Percentiles rank a stretch among this genome's conserved stretches.
phyloP scores from a whole-genome alignment of 1,139 yeast genomes.

The Suhomyces bribrorum region DNA sequence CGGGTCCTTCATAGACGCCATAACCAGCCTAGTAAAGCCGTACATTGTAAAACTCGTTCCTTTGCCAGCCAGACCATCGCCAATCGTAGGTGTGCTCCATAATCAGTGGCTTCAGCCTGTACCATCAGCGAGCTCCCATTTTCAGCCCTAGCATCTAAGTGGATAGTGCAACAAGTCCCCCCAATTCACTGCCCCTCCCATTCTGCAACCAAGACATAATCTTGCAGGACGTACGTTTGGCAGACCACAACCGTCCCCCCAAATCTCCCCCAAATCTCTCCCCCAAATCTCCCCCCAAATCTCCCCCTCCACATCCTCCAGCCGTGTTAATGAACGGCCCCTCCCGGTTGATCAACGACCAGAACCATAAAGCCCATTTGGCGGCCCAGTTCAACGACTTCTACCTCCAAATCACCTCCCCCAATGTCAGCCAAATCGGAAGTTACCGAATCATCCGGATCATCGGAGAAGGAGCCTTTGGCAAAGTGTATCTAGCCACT shows the following conservation, averaged over 20 bases:
- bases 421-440: conserved; percentile 65
- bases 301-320: neutral
- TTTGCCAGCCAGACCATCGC: neutral
- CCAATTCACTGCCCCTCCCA: no score
- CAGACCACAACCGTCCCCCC: no score
- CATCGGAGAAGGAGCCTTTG: conserved; percentile 90
- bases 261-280: no score
- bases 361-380: conserved; percentile 42
- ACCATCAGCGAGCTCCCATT: neutral
- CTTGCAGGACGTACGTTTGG: no score
- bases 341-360: conserved; percentile 25
- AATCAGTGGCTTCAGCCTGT: neutral
- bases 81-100: neutral
- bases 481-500: conserved; percentile 81
- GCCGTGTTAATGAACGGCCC: conserved; percentile 19
- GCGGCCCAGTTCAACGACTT: conserved; percentile 69
- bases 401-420: conserved; percentile 54
- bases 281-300: no score
- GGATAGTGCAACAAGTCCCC: no score
- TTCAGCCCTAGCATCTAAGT: no score
- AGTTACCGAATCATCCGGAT: conserved; percentile 69
- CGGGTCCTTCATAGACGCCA: neutral
- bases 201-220: no score
- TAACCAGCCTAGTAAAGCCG: neutral
- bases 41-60: neutral